Percentiles rank a stretch among this genome's conserved stretches.
Conservation (phyloP, 495 filamentous ascomycete species). For the Chaetomium tenue region DNA sequence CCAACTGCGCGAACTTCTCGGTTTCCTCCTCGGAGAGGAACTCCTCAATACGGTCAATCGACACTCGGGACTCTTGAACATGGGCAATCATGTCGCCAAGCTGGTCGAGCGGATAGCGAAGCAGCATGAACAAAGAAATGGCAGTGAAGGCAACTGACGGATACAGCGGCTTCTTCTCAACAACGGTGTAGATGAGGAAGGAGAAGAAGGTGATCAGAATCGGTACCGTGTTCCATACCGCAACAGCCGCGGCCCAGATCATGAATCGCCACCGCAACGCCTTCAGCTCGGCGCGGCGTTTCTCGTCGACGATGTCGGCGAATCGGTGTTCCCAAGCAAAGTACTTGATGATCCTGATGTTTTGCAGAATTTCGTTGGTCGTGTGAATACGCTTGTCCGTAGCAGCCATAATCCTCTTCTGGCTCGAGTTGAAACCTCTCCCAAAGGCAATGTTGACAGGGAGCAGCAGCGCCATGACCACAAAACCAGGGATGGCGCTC, state of each 20-base stretch:
- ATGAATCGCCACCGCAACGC: conserved; percentile 80
- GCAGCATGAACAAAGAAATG: conserved; percentile 92
- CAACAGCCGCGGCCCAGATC: conserved; percentile 85
- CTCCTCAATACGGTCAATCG: conserved; percentile 92
- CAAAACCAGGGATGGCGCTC: conserved; percentile 90
- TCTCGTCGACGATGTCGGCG: conserved; percentile 80
- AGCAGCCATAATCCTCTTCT: conserved; percentile 87
- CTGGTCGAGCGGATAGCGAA: conserved; percentile 91
- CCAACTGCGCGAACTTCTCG: conserved; percentile 89
- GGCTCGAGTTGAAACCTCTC: conserved; percentile 74
- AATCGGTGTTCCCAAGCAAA: conserved; percentile 99
- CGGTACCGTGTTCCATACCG: conserved; percentile 94
- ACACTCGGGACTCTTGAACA: conserved; percentile 96
- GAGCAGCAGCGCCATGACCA: conserved; percentile 84
- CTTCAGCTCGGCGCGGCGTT: conserved; percentile 73
- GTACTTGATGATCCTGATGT: conserved; percentile 99
- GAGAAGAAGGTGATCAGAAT: conserved; percentile 94
- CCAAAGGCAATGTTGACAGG: conserved; percentile 88
- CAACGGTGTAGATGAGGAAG: conserved; percentile 86
- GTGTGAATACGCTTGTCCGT: conserved; percentile 96
- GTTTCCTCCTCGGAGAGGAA: conserved; percentile 95
- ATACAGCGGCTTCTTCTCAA: conserved; percentile 85
- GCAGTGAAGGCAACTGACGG: conserved; percentile 96
- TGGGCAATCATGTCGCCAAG: conserved; percentile 99
- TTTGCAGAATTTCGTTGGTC: conserved; percentile 95